Evolutionary conservation across 2,329 filamentous ascomycete genomes (phyloP).

Genomic region (Pseudogymnoascus verrucosus): DNA sequence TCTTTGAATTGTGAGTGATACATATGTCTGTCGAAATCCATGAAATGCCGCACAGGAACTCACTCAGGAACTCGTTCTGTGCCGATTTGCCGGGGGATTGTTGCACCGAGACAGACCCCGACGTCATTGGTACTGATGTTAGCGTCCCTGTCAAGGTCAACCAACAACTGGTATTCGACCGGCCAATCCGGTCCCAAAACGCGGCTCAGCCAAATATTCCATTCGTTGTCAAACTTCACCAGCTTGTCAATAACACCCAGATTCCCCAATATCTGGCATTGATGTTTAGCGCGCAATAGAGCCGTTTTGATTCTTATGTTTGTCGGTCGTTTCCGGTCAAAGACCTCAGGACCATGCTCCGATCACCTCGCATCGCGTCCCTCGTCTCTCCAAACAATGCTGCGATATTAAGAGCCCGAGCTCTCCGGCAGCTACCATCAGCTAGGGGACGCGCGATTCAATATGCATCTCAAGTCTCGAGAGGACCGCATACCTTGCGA

Average conservation of each 20-base stretch:
- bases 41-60: neutral
- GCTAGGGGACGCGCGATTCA: neutral
- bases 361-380: neutral
- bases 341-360: constrained; percentile 3
- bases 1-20: neutral
- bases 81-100: neutral
- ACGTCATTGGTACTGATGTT: neutral
- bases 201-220: neutral
- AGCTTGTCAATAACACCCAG: neutral
- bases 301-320: neutral
- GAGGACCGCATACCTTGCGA: neutral
- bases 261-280: neutral
- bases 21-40: neutral
- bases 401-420: neutral
- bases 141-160: neutral
- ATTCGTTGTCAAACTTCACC: constrained; percentile 1
- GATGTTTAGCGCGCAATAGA: neutral
- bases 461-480: constrained; percentile 3
- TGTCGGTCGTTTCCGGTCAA: neutral
- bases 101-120: neutral
- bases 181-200: neutral
- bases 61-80: neutral
- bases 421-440: neutral
- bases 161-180: neutral
- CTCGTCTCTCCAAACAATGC: neutral